phyloP scores from a whole-genome alignment of 2,329 filamentous ascomycete species.

The Fusarium burgessii region DNA sequence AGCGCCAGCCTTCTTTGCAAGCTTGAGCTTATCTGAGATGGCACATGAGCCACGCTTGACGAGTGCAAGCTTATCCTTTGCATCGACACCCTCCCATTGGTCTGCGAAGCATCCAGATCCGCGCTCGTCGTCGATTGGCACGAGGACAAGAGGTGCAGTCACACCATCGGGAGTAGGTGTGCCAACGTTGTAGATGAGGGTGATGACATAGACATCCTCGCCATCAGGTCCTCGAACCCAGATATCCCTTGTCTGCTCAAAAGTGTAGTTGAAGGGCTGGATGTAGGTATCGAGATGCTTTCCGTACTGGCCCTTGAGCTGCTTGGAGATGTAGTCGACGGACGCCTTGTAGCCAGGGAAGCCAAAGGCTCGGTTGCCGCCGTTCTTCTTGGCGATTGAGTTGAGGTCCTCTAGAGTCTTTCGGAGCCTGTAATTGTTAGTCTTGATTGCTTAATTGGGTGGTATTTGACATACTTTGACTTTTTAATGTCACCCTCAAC shows the following conservation, averaged over 20 bases:
- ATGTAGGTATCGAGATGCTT: constrained; percentile 58
- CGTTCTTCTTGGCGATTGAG: constrained; percentile 65
- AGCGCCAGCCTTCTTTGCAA: constrained; percentile 58
- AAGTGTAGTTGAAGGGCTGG: constrained; percentile 61
- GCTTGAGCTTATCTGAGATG: constrained; percentile 58
- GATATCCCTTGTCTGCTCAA: constrained; percentile 57
- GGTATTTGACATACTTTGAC: constrained; percentile 27
- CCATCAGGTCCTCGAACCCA: constrained; percentile 59
- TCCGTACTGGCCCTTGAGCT: constrained; percentile 54
- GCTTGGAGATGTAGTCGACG: constrained; percentile 66
- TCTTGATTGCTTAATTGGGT: rapidly evolving
- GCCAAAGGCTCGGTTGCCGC: constrained; percentile 71
- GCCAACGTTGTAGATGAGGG: constrained; percentile 60
- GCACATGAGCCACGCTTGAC: constrained; percentile 59
- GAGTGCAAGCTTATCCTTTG: constrained; percentile 58
- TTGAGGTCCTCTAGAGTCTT: constrained; percentile 66
- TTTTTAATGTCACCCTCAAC: constrained; percentile 44
- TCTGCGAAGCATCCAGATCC: constrained; percentile 58
- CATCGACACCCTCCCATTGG: constrained; percentile 60
- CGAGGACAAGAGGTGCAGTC: constrained; percentile 53
- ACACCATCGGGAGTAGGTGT: constrained; percentile 56
- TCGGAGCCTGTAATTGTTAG: constrained; percentile 58
- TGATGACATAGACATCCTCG: constrained; percentile 57
- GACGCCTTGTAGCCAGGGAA: constrained; percentile 69
- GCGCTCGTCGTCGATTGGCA: constrained; percentile 52